Evolutionary conservation across 768 basidiomycete species (phyloP), one percentile per base, ranked within the genome.

Genomic region (Mycena crocata): DNA sequence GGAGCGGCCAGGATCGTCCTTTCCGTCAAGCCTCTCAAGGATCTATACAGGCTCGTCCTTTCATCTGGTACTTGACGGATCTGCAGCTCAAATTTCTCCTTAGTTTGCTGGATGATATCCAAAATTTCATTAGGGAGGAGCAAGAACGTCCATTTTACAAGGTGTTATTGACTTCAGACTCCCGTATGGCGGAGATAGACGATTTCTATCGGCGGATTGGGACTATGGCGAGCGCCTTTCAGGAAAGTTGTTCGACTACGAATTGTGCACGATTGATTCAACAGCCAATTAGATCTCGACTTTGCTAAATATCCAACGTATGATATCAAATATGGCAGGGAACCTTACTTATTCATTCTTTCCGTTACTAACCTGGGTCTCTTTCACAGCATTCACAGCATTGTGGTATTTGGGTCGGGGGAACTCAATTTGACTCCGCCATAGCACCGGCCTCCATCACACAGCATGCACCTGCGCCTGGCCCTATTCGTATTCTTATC

Each of bases 91-190:
- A n/a, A n/a, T n/a, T n/a, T n/a, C 1, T 30, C 23, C 34, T 12
- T 26, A 57, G 54, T 15, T 42, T 64, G 30, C 55, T 57, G 1
- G n/a, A 39, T 5, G 44, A 63, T 19, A 63, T 63, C 24, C 28
- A 39, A 19, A 8, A 21, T 7, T 64, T 56, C 28, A 52, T 64
- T 21, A 24, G 24, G 21, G 39, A 49, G 13, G 62, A 64, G 31
- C 26, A 48, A 8, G 34, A 37, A 13, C 40, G 54, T 12, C 19
- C 35, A 2, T 64, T 64, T 28, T 24, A 57, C 32, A 64, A 34
- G 32, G 35, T 39, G 14, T 5, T 64, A 3, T 58, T 49, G 24
- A 42, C 39, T 2, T 17, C 21, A 8, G 56, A 64, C 19, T 39
- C 37, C 4, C 28, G 40, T 21, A 49, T 57, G 17, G 45, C n/a